A percentile compares a stretch with the other conserved stretches of the same genome.
Conservation (phyloP, 176 grass and related monocot genomes). For the Bonia amplexicaulis region DNA sequence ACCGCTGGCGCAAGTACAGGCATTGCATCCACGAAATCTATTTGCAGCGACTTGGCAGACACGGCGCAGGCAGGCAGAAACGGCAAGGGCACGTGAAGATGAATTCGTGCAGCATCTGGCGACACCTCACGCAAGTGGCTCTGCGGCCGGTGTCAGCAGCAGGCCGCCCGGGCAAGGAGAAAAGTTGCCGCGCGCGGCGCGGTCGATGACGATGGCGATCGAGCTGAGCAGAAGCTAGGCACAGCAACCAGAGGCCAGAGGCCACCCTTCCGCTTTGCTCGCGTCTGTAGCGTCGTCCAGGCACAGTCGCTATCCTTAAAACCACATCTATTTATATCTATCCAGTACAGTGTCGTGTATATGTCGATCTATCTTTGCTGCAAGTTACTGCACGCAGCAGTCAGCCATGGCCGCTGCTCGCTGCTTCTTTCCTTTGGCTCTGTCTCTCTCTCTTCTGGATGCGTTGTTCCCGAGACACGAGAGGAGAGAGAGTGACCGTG, state of each 20-base stretch:
- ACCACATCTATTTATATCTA: neutral
- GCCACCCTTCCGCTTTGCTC: neutral
- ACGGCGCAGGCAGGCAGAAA: neutral
- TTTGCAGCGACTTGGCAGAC: neutral
- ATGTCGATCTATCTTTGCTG: neutral
- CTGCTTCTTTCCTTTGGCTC: neutral
- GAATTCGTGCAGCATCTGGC: constrained; percentile 26
- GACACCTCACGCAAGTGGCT: constrained; percentile 2
- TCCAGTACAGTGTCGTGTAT: neutral
- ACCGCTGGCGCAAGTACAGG: neutral
- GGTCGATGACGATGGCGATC: neutral
- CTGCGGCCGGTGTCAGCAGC: constrained; percentile 20
- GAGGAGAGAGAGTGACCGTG: neutral
- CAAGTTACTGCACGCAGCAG: neutral
- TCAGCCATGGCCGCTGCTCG: neutral
- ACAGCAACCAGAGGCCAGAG: neutral
- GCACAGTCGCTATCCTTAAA: constrained; percentile 29
- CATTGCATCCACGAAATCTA: neutral
- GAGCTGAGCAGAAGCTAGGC: no score
- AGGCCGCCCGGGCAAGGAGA: neutral
- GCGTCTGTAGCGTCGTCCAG: neutral
- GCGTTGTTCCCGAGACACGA: neutral
- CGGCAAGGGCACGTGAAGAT: constrained; percentile 48
- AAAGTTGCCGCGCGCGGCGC: neutral
- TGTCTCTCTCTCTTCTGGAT: neutral